Evolutionary conservation across 2,329 filamentous ascomycete species (phyloP).

Genomic region (Aschersonia sp.): DNA sequence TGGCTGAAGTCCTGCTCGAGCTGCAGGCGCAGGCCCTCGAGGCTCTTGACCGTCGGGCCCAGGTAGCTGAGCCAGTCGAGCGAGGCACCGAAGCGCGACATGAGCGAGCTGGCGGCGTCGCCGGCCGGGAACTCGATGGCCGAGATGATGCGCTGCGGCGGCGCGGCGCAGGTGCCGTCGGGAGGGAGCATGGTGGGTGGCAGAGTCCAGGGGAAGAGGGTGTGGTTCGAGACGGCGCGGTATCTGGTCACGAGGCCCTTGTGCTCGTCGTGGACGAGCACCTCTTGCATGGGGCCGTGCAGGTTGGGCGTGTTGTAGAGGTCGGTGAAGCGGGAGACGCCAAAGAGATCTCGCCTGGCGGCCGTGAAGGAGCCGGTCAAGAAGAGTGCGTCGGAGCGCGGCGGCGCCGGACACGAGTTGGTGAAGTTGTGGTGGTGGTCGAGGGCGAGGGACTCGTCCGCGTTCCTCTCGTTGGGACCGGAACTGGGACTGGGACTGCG

Average conservation of each 20-base stretch:
- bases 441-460: no score
- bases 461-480: no score
- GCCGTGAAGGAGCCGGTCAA: slow-evolving; percentile 70
- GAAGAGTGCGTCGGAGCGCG: slow-evolving; percentile 36
- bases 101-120: slow-evolving; percentile 18
- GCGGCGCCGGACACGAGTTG: slow-evolving; percentile 49
- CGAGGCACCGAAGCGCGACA: slow-evolving; percentile 17
- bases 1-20: slow-evolving; percentile 49
- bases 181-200: slow-evolving; percentile 59
- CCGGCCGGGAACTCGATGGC: slow-evolving; percentile 46
- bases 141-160: slow-evolving; percentile 58
- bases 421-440: slow-evolving; percentile 27
- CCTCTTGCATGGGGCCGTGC: slow-evolving; percentile 28
- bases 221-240: slow-evolving; percentile 58
- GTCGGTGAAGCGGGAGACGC: slow-evolving; percentile 73
- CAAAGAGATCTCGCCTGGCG: slow-evolving; percentile 69
- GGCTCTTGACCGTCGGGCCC: slow-evolving; percentile 31
- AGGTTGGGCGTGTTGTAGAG: slow-evolving; percentile 62
- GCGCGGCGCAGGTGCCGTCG: slow-evolving; percentile 63
- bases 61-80: slow-evolving; percentile 19
- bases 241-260: slow-evolving; percentile 22
- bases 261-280: slow-evolving; percentile 27
- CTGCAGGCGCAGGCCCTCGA: slow-evolving; percentile 47
- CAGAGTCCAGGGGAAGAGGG: slow-evolving; percentile 86
- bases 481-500: no score